Base-by-base conservation (phyloP, 306 rosid species). In the Corylus heterophylla region DNA sequence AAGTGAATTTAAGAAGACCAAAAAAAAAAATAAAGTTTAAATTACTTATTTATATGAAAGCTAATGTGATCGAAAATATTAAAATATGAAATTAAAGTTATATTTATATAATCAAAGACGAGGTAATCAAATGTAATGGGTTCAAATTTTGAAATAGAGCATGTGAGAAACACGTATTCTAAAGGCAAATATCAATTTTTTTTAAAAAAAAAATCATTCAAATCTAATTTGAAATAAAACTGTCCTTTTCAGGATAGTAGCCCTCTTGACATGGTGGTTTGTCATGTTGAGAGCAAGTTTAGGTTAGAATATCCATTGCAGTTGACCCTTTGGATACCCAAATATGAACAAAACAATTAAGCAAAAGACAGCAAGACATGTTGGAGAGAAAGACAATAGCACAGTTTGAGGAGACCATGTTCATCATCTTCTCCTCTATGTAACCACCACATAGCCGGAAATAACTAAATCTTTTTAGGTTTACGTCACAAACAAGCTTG, bases 321-420 rank as follows among this genome's bases (percentile, higher is more conserved):
- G 72, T 67, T 42, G 51, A 67, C 72, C 8, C 51, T 39, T 7
- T 4, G 50, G 27, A 67, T 42, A 9, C 51, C 50, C 31, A 9
- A 67, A 67, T 39, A 18, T 17, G 72, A 42, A 42, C 72, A 67
- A 64, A 42, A 42, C 72, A 42, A 10, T 8, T 3, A 67, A 39
- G 29, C 29, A 27, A 67, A 42, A 67, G 72, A 42, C 72, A 13
- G 51, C 51, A 42, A 67, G 29, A 67, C 5, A 42, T 18, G 45
- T 67, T 67, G 49, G 72, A 45, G 51, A 44, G 48, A 20, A 67
- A 67, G 39, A 67, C 27, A 10, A 39, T 4, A 7, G 11, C 17
- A 42, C 49, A 67, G 51, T 42, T n/a, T 8, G 51, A 67, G 50
- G 14, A 67, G 72, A 67, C 72, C 51, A 18, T 67, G 72, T 67